Base-by-base conservation (phyloP, 2,329 filamentous ascomycete species). In the Alternaria postmessia region DNA sequence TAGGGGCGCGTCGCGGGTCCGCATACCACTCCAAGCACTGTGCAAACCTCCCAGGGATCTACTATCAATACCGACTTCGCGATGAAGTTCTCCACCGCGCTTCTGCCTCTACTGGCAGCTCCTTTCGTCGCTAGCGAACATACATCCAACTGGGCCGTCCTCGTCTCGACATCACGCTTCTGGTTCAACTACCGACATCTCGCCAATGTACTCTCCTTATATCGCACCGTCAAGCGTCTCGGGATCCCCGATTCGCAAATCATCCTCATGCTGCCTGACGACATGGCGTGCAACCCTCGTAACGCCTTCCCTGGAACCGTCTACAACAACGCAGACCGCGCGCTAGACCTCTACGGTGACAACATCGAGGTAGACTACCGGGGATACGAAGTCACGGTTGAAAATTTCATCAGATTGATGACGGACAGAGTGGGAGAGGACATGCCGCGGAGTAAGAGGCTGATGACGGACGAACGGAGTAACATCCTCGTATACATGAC, bases 111-210 rank as follows among this genome's bases (percentile, higher is more conserved):
- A 20, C 65, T 78, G 51, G 68, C 71, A 26, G 67, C 69, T n/a
- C 66, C 78, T 22, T 80, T 83, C 60, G 81, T 84, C 51, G 77
- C 78, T 28, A 87, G 88, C 67, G 90, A 94, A 72, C 95, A 99
- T 81, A 99, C 95, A 16, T 97, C 93, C 77, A 99, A 99, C 81
- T 99, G 95, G 95, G 95, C 95, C 9, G 95, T 99, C 63, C 89
- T 99, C n/a, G 95, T 99, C 60, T 95, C 92, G 67, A 99, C 95
- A 6, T 99, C 95, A 54, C 91, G 95, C 54, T 99, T 99, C 85
- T 99, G 95, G 95, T 99, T 99, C 88, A 99, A 99, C 83, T 99
- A 99, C 81, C 91, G 95, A 59, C 95, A 99, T 80, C 90, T 99
- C 53, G 94, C 95, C 79, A 99, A 99, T 82, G 95, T 97, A 18